These are phyloP conservation scores for Candida caryicola DNA, from an alignment of 805 yeast species.

Conservation along the genomic window DNA sequence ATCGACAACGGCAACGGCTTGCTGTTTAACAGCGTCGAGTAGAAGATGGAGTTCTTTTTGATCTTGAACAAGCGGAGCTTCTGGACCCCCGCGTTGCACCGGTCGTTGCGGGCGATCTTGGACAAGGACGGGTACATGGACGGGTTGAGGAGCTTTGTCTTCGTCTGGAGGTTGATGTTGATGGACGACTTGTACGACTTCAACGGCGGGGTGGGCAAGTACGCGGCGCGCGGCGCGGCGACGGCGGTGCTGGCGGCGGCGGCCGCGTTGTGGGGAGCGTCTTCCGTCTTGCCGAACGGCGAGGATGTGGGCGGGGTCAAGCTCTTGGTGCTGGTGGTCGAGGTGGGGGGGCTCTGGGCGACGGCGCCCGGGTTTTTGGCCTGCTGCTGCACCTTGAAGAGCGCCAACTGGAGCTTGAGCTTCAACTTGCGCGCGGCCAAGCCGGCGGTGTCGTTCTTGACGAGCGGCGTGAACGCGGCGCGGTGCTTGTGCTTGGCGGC, in stretches of 20 bases:
- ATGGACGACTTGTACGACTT: conserved; percentile 14
- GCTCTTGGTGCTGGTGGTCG: not conserved
- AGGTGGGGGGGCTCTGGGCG: not conserved
- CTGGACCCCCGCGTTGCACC: conserved; percentile 9
- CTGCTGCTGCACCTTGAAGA: conserved; percentile 34
- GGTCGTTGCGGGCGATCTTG: conserved; percentile 21
- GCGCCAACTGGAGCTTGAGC: conserved; percentile 41
- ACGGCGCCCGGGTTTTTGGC: not conserved
- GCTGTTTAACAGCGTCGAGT: conserved; percentile 11
- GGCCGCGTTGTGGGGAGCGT: conserved; percentile 3
- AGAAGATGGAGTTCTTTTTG: conserved; percentile 34
- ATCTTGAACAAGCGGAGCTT: conserved; percentile 37
- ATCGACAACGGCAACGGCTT: conserved; percentile 12
- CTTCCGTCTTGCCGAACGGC: not conserved
- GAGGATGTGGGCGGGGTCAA: conserved; percentile 3
- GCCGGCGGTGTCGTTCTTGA: conserved; percentile 31
- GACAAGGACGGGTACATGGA: conserved; percentile 18
- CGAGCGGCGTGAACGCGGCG: not conserved
- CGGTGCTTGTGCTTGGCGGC: not conserved
- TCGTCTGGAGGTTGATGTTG: conserved; percentile 22
- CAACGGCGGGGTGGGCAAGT: conserved; percentile 7
- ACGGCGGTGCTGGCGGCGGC: conserved; percentile 13
- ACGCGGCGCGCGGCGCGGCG: conserved; percentile 8
- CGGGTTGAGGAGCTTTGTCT: conserved; percentile 11
- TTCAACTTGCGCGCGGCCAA: conserved; percentile 44